Evolutionary conservation across 352 stramenopile genomes (phyloP).

Genomic region (Vaucheria bursata): DNA sequence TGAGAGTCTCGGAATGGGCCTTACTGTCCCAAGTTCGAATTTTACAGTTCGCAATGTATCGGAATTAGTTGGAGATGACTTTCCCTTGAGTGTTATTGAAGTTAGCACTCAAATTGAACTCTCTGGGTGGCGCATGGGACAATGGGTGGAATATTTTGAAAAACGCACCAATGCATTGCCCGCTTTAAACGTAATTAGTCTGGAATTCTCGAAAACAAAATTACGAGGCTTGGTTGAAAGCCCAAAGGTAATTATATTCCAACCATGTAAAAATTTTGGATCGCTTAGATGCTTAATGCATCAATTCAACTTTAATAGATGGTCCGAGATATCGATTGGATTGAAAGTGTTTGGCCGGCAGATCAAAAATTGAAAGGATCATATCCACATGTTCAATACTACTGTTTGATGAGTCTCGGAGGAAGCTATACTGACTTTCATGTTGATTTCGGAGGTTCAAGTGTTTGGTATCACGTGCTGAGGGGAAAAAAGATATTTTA

Average conservation of each 20-base stretch:
- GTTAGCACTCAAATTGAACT: background rate
- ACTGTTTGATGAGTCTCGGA: constrained; percentile 61
- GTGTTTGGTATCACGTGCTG: constrained; percentile 66
- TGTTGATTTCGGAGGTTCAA: constrained; percentile 67
- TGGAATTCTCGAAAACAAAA: constrained; percentile 36
- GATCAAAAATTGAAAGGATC: constrained; percentile 16
- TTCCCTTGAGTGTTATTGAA: constrained; percentile 12
- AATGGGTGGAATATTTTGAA: constrained; percentile 49
- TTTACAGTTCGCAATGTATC: constrained; percentile 39
- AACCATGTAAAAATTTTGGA: no score
- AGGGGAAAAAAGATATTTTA: constrained; percentile 59
- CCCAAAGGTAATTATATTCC: constrained; percentile 9
- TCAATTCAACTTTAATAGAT: constrained; percentile 55
- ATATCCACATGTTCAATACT: constrained; percentile 58
- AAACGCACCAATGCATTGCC: constrained; percentile 24
- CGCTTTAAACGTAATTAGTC: constrained; percentile 43
- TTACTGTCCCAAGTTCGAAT: constrained; percentile 21
- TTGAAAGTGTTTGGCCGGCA: constrained; percentile 54
- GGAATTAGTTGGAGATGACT: constrained; percentile 23
- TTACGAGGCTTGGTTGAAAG: background rate
- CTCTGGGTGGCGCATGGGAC: constrained; percentile 13
- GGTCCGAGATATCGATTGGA: constrained; percentile 60
- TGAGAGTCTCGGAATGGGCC: constrained; percentile 28
- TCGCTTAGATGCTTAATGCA: no score
- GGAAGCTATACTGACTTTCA: constrained; percentile 71